Percentiles rank a stretch among this genome's conserved stretches.
phyloP scores from a whole-genome alignment of 2,329 filamentous ascomycete species.

The Dendryphion nanum region DNA sequence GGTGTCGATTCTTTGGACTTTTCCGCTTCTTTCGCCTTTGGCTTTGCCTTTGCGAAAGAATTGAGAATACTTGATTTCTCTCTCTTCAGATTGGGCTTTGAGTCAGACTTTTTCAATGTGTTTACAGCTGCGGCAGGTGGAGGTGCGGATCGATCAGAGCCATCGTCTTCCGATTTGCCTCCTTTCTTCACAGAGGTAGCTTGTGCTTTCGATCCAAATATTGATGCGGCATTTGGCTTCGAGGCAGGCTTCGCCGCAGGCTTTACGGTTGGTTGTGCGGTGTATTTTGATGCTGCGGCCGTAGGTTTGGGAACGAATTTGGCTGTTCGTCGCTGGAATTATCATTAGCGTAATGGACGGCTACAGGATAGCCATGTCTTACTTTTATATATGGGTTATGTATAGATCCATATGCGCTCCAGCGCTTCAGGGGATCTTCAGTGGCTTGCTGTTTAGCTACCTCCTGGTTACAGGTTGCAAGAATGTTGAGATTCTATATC shows the following conservation, averaged over 20 bases:
- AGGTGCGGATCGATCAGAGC: slow-evolving; percentile 33
- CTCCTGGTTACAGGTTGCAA: slow-evolving; percentile 69
- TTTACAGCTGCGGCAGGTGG: slow-evolving; percentile 19
- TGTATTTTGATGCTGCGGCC: slow-evolving; percentile 8
- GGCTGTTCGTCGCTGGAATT: slow-evolving; percentile 45
- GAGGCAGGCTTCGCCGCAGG: slow-evolving; percentile 16
- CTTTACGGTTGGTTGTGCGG: too few relatives aligned
- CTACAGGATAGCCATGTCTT: slow-evolving; percentile 5
- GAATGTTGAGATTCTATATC: slow-evolving; percentile 61
- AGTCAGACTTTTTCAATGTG: slow-evolving; percentile 32
- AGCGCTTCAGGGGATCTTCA: slow-evolving; percentile 60
- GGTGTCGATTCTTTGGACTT: slow-evolving; percentile 43
- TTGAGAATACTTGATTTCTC: slow-evolving; percentile 69
- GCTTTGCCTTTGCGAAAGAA: slow-evolving; percentile 71
- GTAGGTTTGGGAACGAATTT: slow-evolving; percentile 31
- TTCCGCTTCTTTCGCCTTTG: slow-evolving; percentile 51
- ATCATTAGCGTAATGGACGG: slow-evolving; percentile 14
- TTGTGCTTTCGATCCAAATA: slow-evolving; percentile 19
- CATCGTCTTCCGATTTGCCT: slow-evolving; percentile 33
- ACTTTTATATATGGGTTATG: slow-evolving; percentile 67
- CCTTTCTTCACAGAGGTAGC: slow-evolving; percentile 14
- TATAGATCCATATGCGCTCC: slow-evolving; percentile 70
- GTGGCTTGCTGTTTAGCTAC: slow-evolving; percentile 55
- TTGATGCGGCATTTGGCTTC: slow-evolving; percentile 15
- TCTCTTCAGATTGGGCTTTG: slow-evolving; percentile 55